Conservation (phyloP, 169 alveolate genomes). For the Plasmodium vinckei region DNA sequence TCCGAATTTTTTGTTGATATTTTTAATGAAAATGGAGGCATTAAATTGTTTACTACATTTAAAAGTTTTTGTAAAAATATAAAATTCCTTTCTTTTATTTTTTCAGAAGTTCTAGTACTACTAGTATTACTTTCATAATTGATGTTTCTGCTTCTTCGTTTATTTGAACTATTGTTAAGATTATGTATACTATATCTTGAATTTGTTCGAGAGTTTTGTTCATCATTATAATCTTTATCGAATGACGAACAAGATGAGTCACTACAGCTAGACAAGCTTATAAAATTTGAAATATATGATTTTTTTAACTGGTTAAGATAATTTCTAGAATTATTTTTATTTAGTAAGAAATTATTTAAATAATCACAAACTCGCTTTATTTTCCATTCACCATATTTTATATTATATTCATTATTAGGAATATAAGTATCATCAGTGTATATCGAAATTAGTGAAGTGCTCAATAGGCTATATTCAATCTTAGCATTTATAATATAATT, state of each 20-base stretch:
- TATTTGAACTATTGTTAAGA: too few relatives aligned
- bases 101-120: background rate
- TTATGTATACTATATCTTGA: background rate
- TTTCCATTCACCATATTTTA: constrained; percentile 74
- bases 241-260: background rate
- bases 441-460: constrained; percentile 63
- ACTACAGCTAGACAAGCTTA: background rate
- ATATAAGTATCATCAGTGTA: constrained; percentile 70
- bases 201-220: background rate
- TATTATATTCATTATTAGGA: constrained; percentile 41
- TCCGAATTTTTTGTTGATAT: constrained; percentile 46
- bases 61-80: constrained; percentile 51
- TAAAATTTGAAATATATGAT: background rate
- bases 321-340: background rate
- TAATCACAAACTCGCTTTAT: constrained; percentile 19
- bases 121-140: background rate
- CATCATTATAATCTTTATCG: too few relatives aligned
- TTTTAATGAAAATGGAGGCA: constrained; percentile 71
- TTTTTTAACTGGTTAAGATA: background rate
- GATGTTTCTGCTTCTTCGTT: too few relatives aligned
- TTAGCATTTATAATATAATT: constrained; percentile 49
- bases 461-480: constrained; percentile 27
- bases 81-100: constrained; percentile 22
- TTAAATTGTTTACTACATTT: constrained; percentile 40
- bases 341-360: background rate